Percentiles rank a stretch among this genome's conserved stretches.
Evolutionary conservation across 495 filamentous ascomycete species (phyloP).

Genomic region (Recurvomyces mirabilis): DNA sequence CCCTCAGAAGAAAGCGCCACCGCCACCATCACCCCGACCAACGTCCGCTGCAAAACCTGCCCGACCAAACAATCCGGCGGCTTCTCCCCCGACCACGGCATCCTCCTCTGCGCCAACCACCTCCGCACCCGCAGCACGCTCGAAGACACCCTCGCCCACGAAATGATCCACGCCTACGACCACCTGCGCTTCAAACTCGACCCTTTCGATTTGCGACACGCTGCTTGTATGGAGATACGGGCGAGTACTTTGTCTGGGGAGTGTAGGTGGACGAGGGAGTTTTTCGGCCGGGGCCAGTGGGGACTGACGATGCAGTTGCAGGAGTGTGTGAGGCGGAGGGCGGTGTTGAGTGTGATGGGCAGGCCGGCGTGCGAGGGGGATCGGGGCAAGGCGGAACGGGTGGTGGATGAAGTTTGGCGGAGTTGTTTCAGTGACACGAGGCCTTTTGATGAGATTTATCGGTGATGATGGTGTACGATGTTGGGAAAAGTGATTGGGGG

Average conservation of each 20-base stretch:
- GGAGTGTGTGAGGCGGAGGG: conserved; percentile 74
- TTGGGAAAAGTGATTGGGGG: not conserved
- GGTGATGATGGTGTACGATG: not conserved
- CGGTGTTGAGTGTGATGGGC: conserved; percentile 59
- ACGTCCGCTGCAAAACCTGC: conserved; percentile 75
- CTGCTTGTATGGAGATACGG: conserved; percentile 95
- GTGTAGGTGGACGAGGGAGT: conserved; percentile 81
- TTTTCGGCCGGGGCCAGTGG: conserved; percentile 72
- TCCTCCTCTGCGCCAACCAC: conserved; percentile 82
- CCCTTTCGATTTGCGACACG: conserved; percentile 68
- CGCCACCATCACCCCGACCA: conserved; percentile 45
- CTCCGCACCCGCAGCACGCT: conserved; percentile 60
- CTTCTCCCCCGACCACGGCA: conserved; percentile 73
- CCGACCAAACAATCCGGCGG: conserved; percentile 58
- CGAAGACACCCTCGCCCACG: conserved; percentile 91
- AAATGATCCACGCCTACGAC: conserved; percentile 97
- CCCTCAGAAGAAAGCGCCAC: conserved; percentile 28
- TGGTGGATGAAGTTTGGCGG: conserved; percentile 95
- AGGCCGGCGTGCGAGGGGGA: conserved; percentile 76
- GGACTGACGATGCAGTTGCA: conserved; percentile 85
- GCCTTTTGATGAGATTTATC: conserved; percentile 91
- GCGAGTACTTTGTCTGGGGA: conserved; percentile 86
- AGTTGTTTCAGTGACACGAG: conserved; percentile 89
- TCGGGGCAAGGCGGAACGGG: conserved; percentile 68
- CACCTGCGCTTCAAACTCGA: conserved; percentile 84